Evolutionary conservation across 768 basidiomycete genomes (phyloP).

Genomic region (Mrakia blollopis): DNA sequence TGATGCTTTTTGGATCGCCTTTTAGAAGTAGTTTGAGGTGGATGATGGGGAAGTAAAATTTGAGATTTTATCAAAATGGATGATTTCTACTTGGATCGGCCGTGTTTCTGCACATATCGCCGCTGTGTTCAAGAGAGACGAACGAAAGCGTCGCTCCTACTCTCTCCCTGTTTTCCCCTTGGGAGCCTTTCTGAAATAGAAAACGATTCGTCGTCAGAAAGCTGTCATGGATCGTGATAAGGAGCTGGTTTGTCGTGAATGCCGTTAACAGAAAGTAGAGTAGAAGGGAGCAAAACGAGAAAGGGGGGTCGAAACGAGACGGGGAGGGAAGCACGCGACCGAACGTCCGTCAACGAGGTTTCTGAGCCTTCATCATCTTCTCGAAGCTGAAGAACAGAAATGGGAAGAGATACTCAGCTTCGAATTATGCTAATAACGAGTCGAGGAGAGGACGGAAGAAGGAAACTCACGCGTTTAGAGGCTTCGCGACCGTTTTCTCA

Average conservation of each 20-base stretch:
- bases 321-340: not conserved
- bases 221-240: no score
- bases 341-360: not conserved
- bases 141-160: no score
- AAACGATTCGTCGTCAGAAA: no score
- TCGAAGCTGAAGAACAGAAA: not conserved
- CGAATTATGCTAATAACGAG: no score
- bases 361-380: constrained; percentile 15
- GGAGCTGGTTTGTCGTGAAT: no score
- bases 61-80: no score
- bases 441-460: not conserved
- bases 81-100: no score
- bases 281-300: not conserved
- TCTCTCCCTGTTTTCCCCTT: no score
- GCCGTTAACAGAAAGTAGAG: not conserved
- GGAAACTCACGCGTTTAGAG: not conserved
- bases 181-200: no score
- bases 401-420: not conserved
- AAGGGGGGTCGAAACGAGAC: not conserved
- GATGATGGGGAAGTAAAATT: not conserved
- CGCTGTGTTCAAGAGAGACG: no score
- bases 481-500: not conserved
- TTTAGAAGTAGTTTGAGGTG: not conserved
- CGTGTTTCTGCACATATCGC: no score
- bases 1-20: not conserved